Conservation (phyloP, 2,329 filamentous ascomycete species). For the Trichoderma sp. region DNA sequence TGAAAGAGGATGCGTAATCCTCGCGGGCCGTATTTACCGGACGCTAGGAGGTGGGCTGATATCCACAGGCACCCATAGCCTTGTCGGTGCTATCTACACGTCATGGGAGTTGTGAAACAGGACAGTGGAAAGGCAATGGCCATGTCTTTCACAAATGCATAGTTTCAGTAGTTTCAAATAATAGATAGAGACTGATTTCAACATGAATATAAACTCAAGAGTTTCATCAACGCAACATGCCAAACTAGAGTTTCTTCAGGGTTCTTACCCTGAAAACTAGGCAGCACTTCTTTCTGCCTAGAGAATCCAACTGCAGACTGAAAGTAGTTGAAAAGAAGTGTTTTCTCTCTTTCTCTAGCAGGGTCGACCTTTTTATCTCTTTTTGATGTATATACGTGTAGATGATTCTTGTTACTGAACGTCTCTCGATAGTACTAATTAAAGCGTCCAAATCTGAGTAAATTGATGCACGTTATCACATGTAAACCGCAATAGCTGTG, state of each 20-base stretch:
- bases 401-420: neutral
- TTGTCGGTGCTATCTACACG: neutral
- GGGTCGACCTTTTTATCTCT: neutral
- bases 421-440: neutral
- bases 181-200: neutral
- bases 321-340: neutral
- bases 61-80: conserved; percentile 2
- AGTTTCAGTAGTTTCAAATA: neutral
- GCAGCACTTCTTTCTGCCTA: neutral
- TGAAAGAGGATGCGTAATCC: conserved; percentile 12
- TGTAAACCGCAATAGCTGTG: neutral
- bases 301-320: neutral
- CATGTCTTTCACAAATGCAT: neutral
- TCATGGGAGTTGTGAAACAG: neutral
- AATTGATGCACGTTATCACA: neutral
- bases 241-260: neutral
- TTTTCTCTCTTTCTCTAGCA: neutral
- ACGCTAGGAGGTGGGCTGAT: conserved; percentile 14
- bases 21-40: conserved; percentile 20
- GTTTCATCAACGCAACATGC: neutral
- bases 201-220: neutral
- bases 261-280: neutral
- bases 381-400: neutral
- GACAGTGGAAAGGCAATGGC: neutral
- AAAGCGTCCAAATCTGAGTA: neutral